Conservation (phyloP, 352 stramenopile species). For the Phytopythium aichiense region DNA sequence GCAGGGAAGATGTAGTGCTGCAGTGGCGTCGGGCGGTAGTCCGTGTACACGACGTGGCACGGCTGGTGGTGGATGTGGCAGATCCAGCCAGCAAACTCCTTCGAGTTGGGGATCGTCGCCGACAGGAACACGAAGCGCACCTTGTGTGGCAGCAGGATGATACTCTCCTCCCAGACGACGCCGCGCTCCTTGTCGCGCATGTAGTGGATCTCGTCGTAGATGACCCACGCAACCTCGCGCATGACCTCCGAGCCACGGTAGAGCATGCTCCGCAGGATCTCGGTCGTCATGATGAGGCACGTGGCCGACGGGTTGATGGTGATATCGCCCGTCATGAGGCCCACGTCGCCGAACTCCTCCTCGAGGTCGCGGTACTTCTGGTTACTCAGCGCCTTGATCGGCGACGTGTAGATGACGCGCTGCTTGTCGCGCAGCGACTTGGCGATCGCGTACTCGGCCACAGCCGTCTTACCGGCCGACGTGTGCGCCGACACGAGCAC, state of each 20-base stretch:
- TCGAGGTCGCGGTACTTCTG: conserved; percentile 99
- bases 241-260: conserved; percentile 98
- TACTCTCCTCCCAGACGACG: conserved; percentile 98
- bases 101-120: conserved; percentile 98
- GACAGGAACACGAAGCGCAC: conserved; percentile 99
- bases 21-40: conserved; percentile 98
- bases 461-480: conserved; percentile 95
- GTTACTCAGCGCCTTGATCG: conserved; percentile 99
- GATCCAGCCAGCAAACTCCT: conserved; percentile 97
- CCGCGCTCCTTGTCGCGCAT: conserved; percentile 98
- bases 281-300: conserved; percentile 97
- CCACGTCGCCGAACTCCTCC: conserved; percentile 93
- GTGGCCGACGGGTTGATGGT: conserved; percentile 98
- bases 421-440: conserved; percentile 92
- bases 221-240: conserved; percentile 98
- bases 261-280: conserved; percentile 99
- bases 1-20: conserved; percentile 99
- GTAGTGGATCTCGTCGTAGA: conserved; percentile 99
- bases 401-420: conserved; percentile 98
- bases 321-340: conserved; percentile 99
- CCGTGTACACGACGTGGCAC: conserved; percentile 99
- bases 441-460: conserved; percentile 99
- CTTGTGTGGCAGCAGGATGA: conserved; percentile 98
- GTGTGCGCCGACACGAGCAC: conserved; percentile 99
- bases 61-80: conserved; percentile 98